Conservation (phyloP, 2,329 filamentous ascomycete genomes). For the Scleromitrula shiraiana region DNA sequence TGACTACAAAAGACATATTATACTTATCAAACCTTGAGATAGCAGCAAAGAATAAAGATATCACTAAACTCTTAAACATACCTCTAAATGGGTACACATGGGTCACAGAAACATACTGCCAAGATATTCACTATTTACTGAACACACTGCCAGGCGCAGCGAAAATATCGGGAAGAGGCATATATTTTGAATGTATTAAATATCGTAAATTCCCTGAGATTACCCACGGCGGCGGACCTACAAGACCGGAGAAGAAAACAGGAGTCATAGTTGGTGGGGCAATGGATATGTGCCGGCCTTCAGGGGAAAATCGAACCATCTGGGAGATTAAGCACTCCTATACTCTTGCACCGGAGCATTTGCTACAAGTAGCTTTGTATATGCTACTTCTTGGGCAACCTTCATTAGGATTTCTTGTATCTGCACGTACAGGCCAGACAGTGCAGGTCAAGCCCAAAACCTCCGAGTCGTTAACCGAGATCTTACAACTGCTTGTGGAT, state of each 20-base stretch:
- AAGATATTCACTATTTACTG: background rate
- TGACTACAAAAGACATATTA: background rate
- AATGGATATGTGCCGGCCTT: slow-evolving; percentile 2
- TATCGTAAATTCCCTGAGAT: background rate
- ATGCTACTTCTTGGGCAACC: background rate
- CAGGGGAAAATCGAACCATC: background rate
- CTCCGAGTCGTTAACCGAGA: background rate
- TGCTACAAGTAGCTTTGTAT: slow-evolving; percentile 2
- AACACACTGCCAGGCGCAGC: background rate
- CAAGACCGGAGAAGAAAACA: background rate
- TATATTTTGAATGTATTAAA: background rate
- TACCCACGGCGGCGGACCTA: background rate
- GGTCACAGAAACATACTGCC: background rate
- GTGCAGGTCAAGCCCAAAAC: slow-evolving; percentile 1
- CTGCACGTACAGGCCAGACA: slow-evolving; percentile 4
- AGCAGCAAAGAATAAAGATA: background rate
- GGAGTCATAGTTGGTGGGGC: background rate
- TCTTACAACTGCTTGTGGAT: slow-evolving; percentile 1
- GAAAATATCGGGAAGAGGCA: background rate
- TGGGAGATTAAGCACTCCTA: slow-evolving; percentile 6
- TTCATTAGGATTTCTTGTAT: background rate
- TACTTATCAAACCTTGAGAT: background rate
- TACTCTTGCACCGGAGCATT: background rate
- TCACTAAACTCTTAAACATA: background rate
- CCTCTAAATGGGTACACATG: background rate